Base-by-base conservation (phyloP, 148 eudicot species). In the Rhododendron simsii region DNA sequence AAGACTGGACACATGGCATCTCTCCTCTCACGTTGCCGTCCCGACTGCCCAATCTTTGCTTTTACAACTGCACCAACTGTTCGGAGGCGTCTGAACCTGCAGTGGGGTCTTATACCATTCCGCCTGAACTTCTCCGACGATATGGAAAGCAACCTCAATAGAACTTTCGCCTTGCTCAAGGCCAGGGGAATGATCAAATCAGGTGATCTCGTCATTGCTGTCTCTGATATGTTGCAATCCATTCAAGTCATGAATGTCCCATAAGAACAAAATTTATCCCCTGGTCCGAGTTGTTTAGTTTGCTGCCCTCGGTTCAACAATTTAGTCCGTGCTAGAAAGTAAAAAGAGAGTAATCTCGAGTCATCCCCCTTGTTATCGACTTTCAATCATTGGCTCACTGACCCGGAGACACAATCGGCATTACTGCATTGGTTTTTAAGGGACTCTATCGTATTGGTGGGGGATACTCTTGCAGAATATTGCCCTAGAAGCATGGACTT, bases 171-270 rank as follows among this genome's bases (percentile, higher is more conserved):
- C 18, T 83, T 96, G 92, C 96, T 96, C 81, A 96, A 96, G 90
- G 96, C 99, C 84, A 90, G 99, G 73, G 99, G 99, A 85, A 96
- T 96, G 99, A 90, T 96, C 51, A 96, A 96, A 86, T 92, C 95
- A 21, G 99, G 99, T 83, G 99, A 94, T 89, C 98, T 96, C 23
- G 98, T 96, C 77, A 94, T 96, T 87, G 93, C 99, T 85, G 98
- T 96, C 86, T 95, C 99, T 5, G 99, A 96, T 84, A 95, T 96
- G 96, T 87, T 95, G 89, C 99, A 95, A 69, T 96, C 99, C 61
- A 93, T 96, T 91, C 99, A 96, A 91, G 98, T 96, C 73, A 93
- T 95, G 90, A 96, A 95, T 87, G 98, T 96, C 35, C 99, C 99
- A 18, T 95, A 78, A 95, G 65, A 90, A 73, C 18, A 41, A 5